A percentile compares a stretch with the other conserved stretches of the same genome.
These are phyloP conservation scores for Agrocybe pediades DNA, from an alignment of 768 basidiomycete genomes.

Conservation along the genomic window DNA sequence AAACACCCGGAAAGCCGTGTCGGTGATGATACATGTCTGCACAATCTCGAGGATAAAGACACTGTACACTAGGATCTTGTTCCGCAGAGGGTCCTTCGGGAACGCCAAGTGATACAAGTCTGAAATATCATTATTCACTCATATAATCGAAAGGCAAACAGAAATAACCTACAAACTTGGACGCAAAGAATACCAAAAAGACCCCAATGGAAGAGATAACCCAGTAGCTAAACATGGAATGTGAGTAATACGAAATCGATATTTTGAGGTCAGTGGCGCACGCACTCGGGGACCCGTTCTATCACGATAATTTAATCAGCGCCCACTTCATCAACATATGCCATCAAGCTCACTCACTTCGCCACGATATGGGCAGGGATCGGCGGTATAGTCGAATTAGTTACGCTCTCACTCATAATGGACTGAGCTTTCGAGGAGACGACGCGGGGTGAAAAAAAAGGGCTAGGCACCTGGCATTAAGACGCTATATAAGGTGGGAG, in stretches of 20 bases:
- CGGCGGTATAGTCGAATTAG: background rate
- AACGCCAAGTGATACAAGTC: constrained; percentile 31
- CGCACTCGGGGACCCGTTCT: constrained; percentile 1
- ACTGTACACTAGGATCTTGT: constrained; percentile 21
- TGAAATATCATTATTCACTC: constrained; percentile 1
- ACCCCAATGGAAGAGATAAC: constrained; percentile 3
- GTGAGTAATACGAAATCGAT: background rate
- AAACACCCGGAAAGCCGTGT: constrained; percentile 26
- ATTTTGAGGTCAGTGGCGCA: background rate
- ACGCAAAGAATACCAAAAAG: background rate
- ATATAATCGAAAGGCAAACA: background rate
- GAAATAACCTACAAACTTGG: constrained; percentile 1
- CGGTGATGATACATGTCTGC: constrained; percentile 22
- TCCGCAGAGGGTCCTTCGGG: constrained; percentile 20
- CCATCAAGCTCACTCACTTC: background rate
- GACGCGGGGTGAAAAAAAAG: background rate
- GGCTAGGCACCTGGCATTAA: background rate
- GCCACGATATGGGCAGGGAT: background rate
- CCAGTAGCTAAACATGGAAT: background rate
- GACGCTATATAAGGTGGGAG: background rate
- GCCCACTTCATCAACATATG: background rate
- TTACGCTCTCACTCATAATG: background rate
- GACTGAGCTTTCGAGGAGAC: background rate
- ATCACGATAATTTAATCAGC: background rate
- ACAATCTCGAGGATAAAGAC: constrained; percentile 19